These are phyloP conservation scores for Coniochaeta sp. DNA, from an alignment of 2,329 filamentous ascomycete genomes.

Conservation along the genomic window DNA sequence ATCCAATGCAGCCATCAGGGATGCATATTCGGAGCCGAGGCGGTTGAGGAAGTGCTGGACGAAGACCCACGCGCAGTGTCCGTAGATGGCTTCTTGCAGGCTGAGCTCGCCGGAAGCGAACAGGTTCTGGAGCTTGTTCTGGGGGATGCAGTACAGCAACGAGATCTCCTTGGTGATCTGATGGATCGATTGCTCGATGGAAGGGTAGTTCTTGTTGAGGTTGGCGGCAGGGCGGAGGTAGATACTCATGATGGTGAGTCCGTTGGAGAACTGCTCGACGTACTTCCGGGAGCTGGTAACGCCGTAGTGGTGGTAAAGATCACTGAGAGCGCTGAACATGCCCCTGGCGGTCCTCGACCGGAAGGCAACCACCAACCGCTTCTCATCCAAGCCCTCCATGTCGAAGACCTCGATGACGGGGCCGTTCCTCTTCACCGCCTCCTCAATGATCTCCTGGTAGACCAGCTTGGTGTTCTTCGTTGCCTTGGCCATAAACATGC, in stretches of 20 bases:
- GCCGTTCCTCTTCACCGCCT: conserved; percentile 76
- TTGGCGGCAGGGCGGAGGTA: conserved; percentile 73
- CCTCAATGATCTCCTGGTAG: conserved; percentile 88
- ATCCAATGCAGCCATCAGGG: conserved; percentile 75
- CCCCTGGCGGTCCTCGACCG: conserved; percentile 87
- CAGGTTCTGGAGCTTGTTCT: conserved; percentile 89
- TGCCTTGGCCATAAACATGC: conserved; percentile 90
- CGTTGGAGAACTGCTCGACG: conserved; percentile 97
- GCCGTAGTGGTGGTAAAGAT: conserved; percentile 98
- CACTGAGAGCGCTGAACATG: conserved; percentile 89
- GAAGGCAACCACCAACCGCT: conserved; percentile 90
- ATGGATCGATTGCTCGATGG: conserved; percentile 90
- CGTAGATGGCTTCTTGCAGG: conserved; percentile 94
- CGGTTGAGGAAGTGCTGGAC: conserved; percentile 97
- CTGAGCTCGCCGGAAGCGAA: conserved; percentile 84
- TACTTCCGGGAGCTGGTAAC: conserved; percentile 96
- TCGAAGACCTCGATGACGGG: conserved; percentile 98
- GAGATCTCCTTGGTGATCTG: conserved; percentile 99
- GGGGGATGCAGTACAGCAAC: conserved; percentile 92
- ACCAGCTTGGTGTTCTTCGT: conserved; percentile 93
- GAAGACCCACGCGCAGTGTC: conserved; percentile 96
- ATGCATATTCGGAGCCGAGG: conserved; percentile 84
- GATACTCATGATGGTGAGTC: conserved; percentile 92
- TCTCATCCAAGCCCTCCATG: conserved; percentile 84
- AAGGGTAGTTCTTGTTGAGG: conserved; percentile 54